phyloP scores from a whole-genome alignment of 73 alveolate genomes.

The Stentor coeruleus region DNA sequence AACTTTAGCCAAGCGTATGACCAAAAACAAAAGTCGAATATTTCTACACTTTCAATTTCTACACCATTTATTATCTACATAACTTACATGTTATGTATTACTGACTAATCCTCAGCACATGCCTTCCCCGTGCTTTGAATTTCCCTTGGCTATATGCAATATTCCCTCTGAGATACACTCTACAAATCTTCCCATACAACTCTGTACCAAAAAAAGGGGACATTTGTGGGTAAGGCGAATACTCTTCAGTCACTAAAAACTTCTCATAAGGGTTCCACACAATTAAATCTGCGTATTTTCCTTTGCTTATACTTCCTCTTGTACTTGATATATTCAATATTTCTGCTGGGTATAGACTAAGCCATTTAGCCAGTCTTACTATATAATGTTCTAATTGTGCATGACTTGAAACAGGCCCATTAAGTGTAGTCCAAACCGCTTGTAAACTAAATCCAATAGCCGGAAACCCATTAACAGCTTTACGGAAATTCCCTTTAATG shows the following conservation, averaged over 20 bases:
- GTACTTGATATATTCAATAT: not conserved
- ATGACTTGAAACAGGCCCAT: too few relatives aligned
- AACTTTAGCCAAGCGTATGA: too few relatives aligned
- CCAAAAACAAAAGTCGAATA: too few relatives aligned
- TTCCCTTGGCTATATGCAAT: not conserved
- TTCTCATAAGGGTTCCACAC: not conserved
- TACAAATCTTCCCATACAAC: not conserved
- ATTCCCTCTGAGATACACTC: slow-evolving; percentile 16
- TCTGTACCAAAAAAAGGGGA: too few relatives aligned
- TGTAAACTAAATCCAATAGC: not conserved
- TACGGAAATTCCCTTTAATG: not conserved
- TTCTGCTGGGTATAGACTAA: not conserved
- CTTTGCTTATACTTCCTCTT: not conserved
- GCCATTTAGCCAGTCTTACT: not conserved
- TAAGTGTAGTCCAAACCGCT: not conserved
- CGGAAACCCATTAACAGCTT: not conserved
- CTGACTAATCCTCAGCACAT: too few relatives aligned
- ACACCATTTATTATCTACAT: too few relatives aligned
- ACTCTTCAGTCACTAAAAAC: not conserved
- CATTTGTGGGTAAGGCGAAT: too few relatives aligned
- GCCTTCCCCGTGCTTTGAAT: slow-evolving; percentile 8
- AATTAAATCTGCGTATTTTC: not conserved
- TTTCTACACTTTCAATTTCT: too few relatives aligned
- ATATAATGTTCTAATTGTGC: too few relatives aligned
- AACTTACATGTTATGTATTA: too few relatives aligned